Base-by-base conservation (phyloP, 2,329 filamentous ascomycete species). In the Clarireedia paspali region DNA sequence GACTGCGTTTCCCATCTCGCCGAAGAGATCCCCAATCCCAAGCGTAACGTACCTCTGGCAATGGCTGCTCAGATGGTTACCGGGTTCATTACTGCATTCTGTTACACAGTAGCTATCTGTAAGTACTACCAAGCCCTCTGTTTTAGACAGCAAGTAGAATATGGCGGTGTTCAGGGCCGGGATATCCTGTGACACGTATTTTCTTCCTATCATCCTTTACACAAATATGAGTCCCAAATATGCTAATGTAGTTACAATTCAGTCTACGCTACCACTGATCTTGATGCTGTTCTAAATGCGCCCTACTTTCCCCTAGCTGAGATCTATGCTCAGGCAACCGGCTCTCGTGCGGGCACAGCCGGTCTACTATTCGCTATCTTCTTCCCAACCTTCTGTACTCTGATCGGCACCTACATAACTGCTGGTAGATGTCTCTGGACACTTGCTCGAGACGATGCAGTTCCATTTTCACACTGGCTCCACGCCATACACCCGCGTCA, bases 1-100 rank as follows among this genome's bases (percentile, higher is more conserved):
- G 85, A 89, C 64, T 80, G 82, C 48, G 79, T 82, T 1, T 80
- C 80, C 1, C 85, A 87, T 65, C 67, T 87, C 42, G 79, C 82
- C 0, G 84, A 88, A 67, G 84, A 87, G 67, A 84, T 86, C 42
- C 82, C 75, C 0, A 64, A 72, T 44, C 76, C 77, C 0, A 70
- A 71, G 49, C 69, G 71, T 24, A 82, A 82, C 58, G 72, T 83
- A 1, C 82, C 82, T 14, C 74, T 78, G 9, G 77, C 74, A 3
- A 75, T 82, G 15, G 71, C 73, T 2, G 72, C 80, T 3, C 76
- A 81, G 57, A 70, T 82, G 49, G 68, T 67, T 4, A 75, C 77
- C 6, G 75, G 75, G 0, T 80, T 83, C 40, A 56, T 78, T 9
- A 77, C 81, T 0, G 76, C 79, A 0, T 74, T 83, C 23, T 68